Percentiles rank a stretch among this genome's conserved stretches.
Evolutionary conservation across 768 basidiomycete genomes (phyloP).

Genomic region (Mycena albidolilacea): DNA sequence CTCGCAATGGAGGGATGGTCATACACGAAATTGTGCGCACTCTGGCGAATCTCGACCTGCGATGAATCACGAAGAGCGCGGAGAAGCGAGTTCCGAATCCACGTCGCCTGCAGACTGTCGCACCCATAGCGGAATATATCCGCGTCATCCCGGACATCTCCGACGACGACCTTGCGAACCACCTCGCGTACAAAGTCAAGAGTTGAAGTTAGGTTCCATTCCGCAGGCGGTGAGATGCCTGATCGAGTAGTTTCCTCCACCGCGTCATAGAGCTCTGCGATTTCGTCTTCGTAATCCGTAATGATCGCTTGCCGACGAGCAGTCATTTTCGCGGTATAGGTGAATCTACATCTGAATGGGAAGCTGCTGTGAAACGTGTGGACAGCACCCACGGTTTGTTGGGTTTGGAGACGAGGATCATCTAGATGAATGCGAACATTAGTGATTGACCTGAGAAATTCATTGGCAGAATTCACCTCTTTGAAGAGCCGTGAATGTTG

Average conservation of each 20-base stretch:
- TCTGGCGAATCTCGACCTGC: slow-evolving; percentile 38
- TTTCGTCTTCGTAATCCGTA: slow-evolving; percentile 53
- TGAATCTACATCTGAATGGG: slow-evolving; percentile 39
- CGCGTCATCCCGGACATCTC: slow-evolving; percentile 45
- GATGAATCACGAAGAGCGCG: slow-evolving; percentile 38
- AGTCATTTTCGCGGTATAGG: slow-evolving; percentile 55
- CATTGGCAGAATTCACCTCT: slow-evolving; percentile 45
- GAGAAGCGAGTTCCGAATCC: slow-evolving; percentile 47
- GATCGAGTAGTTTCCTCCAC: slow-evolving; percentile 48
- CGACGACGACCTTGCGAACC: slow-evolving; percentile 48
- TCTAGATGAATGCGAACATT: slow-evolving; percentile 41
- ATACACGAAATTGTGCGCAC: slow-evolving; percentile 44
- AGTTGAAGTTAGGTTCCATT: slow-evolving; percentile 45
- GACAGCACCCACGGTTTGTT: slow-evolving; percentile 45
- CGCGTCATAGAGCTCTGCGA: slow-evolving; percentile 51
- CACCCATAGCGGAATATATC: slow-evolving; percentile 56
- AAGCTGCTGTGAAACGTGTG: not conserved
- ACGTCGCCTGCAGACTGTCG: slow-evolving; percentile 51
- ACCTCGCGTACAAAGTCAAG: slow-evolving; percentile 50
- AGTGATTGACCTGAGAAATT: not conserved
- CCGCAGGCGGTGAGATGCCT: slow-evolving; percentile 43
- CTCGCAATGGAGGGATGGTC: slow-evolving; percentile 41
- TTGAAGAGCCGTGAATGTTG: slow-evolving; percentile 60
- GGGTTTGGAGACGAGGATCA: slow-evolving; percentile 54
- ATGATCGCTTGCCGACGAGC: slow-evolving; percentile 53